Percentiles rank a stretch among this genome's conserved stretches.
phyloP scores from a whole-genome alignment of 495 filamentous ascomycete genomes.

The Penicillium odoratum region DNA sequence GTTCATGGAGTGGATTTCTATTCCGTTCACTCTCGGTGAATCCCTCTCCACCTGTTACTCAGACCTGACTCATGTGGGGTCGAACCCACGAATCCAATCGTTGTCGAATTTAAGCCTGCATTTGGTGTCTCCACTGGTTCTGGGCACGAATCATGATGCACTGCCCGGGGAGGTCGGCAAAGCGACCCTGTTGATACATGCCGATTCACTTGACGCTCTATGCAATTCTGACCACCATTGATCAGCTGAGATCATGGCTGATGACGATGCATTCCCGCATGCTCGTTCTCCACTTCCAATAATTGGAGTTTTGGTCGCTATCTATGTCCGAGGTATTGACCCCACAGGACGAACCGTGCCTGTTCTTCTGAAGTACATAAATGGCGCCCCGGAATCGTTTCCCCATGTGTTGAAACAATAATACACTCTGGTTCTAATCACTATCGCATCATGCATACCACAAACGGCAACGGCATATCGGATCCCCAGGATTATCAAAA shows the following conservation, averaged over 20 bases:
- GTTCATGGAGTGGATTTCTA: neutral
- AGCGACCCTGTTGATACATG: constrained; percentile 15
- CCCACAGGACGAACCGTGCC: constrained; percentile 6
- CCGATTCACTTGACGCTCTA: constrained; percentile 15
- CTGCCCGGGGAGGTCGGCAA: constrained; percentile 24
- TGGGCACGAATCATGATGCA: constrained; percentile 17
- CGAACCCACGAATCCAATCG: constrained; percentile 11
- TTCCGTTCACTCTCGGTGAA: neutral
- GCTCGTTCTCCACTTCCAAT: neutral
- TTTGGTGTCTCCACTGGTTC: constrained; percentile 15
- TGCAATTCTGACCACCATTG: neutral
- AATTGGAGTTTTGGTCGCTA: neutral
- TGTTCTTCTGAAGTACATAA: constrained; percentile 4
- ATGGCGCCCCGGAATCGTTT: neutral
- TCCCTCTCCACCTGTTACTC: constrained; percentile 29
- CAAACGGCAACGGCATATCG: constrained; percentile 20
- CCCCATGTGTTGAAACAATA: neutral
- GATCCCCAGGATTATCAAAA: constrained; percentile 52
- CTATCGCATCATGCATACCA: constrained; percentile 28
- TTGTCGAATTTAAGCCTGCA: constrained; percentile 1
- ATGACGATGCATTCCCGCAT: neutral
- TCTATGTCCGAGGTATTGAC: constrained; percentile 6
- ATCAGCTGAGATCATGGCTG: neutral
- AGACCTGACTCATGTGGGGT: constrained; percentile 46
- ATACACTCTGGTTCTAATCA: neutral